phyloP scores from a whole-genome alignment of 2,329 filamentous ascomycete species.

The Claviceps arundinis region DNA sequence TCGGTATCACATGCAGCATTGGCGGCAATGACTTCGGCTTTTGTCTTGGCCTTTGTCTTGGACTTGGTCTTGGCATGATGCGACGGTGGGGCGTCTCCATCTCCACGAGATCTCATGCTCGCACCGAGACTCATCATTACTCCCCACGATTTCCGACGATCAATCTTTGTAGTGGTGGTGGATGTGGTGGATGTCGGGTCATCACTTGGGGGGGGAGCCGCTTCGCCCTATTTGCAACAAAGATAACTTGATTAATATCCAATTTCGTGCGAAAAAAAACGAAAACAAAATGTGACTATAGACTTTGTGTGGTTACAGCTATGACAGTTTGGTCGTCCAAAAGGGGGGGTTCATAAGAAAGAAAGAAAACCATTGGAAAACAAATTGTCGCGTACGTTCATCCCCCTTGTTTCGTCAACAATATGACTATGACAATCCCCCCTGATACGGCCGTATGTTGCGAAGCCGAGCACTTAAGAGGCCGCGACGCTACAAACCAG shows the following conservation, averaged over 20 bases:
- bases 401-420: constrained; percentile 19
- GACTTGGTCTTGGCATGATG: not conserved
- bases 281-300: constrained; percentile 10
- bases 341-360: not conserved
- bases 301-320: constrained; percentile 10
- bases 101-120: constrained; percentile 16
- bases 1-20: not conserved
- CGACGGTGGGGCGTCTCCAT: constrained; percentile 10
- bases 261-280: constrained; percentile 7
- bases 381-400: constrained; percentile 15
- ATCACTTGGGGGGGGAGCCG: constrained; percentile 20
- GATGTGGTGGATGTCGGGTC: constrained; percentile 19
- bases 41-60: not conserved
- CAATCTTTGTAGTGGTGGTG: constrained; percentile 14
- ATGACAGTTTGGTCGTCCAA: not conserved
- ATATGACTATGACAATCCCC: constrained; percentile 15
- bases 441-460: constrained; percentile 1
- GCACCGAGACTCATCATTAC: constrained; percentile 22
- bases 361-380: not conserved
- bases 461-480: constrained; percentile 1
- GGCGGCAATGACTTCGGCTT: not conserved
- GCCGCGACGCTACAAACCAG: not conserved
- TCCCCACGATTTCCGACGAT: constrained; percentile 32
- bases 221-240: constrained; percentile 15
- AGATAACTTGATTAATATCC: constrained; percentile 19